Evolutionary conservation across 2,329 filamentous ascomycete genomes (phyloP).

Genomic region (Trichoderma sp.): DNA sequence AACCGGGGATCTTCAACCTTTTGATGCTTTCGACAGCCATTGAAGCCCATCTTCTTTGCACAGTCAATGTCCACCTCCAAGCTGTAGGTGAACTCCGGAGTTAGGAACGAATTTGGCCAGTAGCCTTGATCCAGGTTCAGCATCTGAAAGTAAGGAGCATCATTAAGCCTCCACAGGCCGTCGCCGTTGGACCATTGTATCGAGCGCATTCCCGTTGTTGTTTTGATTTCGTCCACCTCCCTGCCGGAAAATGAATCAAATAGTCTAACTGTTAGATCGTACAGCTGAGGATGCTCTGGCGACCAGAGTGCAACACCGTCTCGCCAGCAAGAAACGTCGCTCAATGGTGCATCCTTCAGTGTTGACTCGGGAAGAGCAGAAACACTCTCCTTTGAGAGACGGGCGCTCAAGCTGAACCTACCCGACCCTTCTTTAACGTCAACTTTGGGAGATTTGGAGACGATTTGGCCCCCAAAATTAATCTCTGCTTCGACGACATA

Average conservation of each 20-base stretch:
- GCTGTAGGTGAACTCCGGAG: slow-evolving; percentile 48
- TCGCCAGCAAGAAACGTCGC: slow-evolving; percentile 44
- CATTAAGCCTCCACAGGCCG: slow-evolving; percentile 58
- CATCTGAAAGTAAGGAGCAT: slow-evolving; percentile 57
- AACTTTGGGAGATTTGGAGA: slow-evolving; percentile 38
- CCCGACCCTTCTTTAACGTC: not conserved
- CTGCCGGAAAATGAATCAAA: slow-evolving; percentile 38
- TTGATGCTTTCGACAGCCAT: slow-evolving; percentile 63
- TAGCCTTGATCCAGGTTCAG: slow-evolving; percentile 61
- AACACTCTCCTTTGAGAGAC: slow-evolving; percentile 42
- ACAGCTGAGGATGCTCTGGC: slow-evolving; percentile 55
- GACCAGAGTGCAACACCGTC: slow-evolving; percentile 61
- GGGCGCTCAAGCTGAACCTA: slow-evolving; percentile 21
- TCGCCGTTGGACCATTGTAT: slow-evolving; percentile 58
- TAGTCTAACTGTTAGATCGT: slow-evolving; percentile 53
- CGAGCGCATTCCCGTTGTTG: slow-evolving; percentile 59
- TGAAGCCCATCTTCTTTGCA: slow-evolving; percentile 60
- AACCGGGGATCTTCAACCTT: slow-evolving; percentile 62
- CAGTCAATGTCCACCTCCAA: slow-evolving; percentile 53
- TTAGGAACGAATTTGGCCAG: slow-evolving; percentile 60
- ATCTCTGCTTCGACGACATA: slow-evolving; percentile 54
- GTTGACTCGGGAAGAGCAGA: slow-evolving; percentile 39
- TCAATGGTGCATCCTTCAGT: slow-evolving; percentile 33
- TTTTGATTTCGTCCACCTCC: slow-evolving; percentile 55
- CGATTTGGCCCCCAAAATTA: slow-evolving; percentile 45